phyloP scores from a whole-genome alignment of 306 rosid genomes.

The Crotalaria pallida region DNA sequence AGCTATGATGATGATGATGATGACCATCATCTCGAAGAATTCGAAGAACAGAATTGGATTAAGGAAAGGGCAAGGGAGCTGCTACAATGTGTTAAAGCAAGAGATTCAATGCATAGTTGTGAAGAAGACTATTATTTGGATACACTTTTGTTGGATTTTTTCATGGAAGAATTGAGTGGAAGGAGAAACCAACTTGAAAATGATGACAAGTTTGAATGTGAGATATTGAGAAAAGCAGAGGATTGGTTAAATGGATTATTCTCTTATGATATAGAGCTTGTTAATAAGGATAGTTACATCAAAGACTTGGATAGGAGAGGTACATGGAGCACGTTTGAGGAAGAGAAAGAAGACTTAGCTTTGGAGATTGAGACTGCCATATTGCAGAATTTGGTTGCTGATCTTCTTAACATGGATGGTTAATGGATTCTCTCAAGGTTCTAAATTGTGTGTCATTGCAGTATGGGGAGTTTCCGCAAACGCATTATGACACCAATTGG shows the following conservation, averaged over 20 bases:
- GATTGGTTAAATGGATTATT: slow-evolving; percentile 40
- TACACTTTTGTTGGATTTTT: slow-evolving; percentile 47
- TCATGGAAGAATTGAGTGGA: slow-evolving; percentile 33
- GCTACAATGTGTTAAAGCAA: slow-evolving; percentile 37
- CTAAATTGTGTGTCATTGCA: too few relatives aligned
- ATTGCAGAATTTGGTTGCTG: slow-evolving; percentile 39
- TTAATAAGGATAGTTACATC: slow-evolving; percentile 38
- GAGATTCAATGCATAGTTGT: slow-evolving; percentile 2
- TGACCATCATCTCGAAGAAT: neutral
- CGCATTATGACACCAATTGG: too few relatives aligned
- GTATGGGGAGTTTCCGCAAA: too few relatives aligned
- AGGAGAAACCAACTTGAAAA: slow-evolving; percentile 13
- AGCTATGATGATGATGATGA: slow-evolving; percentile 16
- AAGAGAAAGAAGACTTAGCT: slow-evolving; percentile 50
- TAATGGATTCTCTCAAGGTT: neutral
- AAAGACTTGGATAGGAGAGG: slow-evolving; percentile 48
- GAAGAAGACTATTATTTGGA: slow-evolving; percentile 17
- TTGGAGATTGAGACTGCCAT: slow-evolving; percentile 43
- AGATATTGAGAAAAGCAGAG: slow-evolving; percentile 39
- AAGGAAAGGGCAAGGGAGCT: slow-evolving; percentile 37
- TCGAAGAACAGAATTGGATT: slow-evolving; percentile 25
- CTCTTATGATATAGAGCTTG: slow-evolving; percentile 28
- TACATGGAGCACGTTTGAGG: slow-evolving; percentile 42
- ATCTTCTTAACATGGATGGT: slow-evolving; percentile 25
- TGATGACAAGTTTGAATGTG: slow-evolving; percentile 23